Percentiles rank a stretch among this genome's conserved stretches.
phyloP scores from a whole-genome alignment of 768 basidiomycete genomes.

The Psilocybe sp. region DNA sequence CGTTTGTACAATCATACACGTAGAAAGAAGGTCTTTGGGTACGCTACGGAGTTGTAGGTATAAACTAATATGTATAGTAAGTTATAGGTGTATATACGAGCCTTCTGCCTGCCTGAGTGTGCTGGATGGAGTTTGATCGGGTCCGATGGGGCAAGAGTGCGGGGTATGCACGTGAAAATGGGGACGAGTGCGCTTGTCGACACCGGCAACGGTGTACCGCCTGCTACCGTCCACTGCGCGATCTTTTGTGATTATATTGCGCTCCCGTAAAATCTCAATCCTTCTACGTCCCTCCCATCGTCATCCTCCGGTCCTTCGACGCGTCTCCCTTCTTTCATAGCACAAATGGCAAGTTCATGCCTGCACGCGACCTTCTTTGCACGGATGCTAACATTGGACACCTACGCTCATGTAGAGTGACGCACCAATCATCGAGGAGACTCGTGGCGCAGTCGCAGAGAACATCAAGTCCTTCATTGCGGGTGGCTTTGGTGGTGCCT shows the following conservation, averaged over 20 bases:
- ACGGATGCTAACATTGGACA: neutral
- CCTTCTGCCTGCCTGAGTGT: too few relatives aligned
- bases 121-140: constrained; percentile 20
- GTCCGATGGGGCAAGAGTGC: neutral
- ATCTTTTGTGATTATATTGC: too few relatives aligned
- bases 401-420: constrained; percentile 30
- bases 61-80: too few relatives aligned
- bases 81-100: too few relatives aligned
- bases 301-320: neutral
- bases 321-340: neutral
- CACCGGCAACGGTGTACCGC: too few relatives aligned
- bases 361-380: neutral
- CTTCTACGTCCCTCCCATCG: too few relatives aligned
- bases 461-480: constrained; percentile 83
- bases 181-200: neutral
- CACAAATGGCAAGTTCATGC: constrained; percentile 16
- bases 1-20: constrained; percentile 3
- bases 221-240: too few relatives aligned
- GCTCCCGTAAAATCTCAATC: too few relatives aligned
- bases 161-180: constrained; percentile 17
- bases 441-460: constrained; percentile 39
- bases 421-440: constrained; percentile 32
- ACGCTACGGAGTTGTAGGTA: neutral
- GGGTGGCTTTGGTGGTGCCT: constrained; percentile 89
- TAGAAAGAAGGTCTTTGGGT: constrained; percentile 9